These are phyloP conservation scores for Metschnikowia chrysomelidarum DNA, from an alignment of 805 yeast genomes.

Conservation along the genomic window DNA sequence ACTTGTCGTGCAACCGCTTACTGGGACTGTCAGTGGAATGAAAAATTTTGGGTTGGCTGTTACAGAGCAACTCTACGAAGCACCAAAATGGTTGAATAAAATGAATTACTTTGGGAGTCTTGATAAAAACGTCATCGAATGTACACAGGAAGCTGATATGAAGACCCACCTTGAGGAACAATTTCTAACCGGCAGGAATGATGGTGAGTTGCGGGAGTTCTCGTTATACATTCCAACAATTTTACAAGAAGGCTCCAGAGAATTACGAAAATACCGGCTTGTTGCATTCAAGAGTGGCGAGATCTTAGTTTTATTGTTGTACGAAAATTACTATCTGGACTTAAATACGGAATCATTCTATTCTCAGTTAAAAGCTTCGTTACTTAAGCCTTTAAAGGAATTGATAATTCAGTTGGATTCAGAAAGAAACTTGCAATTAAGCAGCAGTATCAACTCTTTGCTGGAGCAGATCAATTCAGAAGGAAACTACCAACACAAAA, in stretches of 20 bases:
- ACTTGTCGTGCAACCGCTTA: slow-evolving; percentile 38
- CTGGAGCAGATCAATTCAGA: slow-evolving; percentile 22
- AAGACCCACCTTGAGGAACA: no score
- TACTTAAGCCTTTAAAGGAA: slow-evolving; percentile 26
- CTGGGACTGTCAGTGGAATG: slow-evolving; percentile 35
- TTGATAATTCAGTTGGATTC: no score
- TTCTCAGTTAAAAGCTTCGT: slow-evolving; percentile 14
- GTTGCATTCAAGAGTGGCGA: slow-evolving; percentile 28
- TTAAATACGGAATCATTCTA: slow-evolving; percentile 28
- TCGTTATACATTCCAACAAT: slow-evolving; percentile 25
- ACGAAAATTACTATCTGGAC: slow-evolving; percentile 26
- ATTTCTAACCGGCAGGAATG: no score
- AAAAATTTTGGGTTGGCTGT: slow-evolving; percentile 23
- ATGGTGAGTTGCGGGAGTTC: slow-evolving; percentile 21
- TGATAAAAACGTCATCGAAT: background rate
- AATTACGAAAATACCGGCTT: slow-evolving; percentile 28
- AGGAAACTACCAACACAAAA: no score
- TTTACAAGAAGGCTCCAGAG: slow-evolving; percentile 1
- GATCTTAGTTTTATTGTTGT: slow-evolving; percentile 25
- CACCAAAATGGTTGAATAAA: slow-evolving; percentile 14
- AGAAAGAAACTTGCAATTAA: no score
- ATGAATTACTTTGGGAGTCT: slow-evolving; percentile 5
- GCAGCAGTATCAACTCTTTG: slow-evolving; percentile 31
- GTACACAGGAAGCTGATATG: no score
- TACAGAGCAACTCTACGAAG: slow-evolving; percentile 14